Conservation (phyloP, 805 yeast genomes). For the Candida xyloterini region DNA sequence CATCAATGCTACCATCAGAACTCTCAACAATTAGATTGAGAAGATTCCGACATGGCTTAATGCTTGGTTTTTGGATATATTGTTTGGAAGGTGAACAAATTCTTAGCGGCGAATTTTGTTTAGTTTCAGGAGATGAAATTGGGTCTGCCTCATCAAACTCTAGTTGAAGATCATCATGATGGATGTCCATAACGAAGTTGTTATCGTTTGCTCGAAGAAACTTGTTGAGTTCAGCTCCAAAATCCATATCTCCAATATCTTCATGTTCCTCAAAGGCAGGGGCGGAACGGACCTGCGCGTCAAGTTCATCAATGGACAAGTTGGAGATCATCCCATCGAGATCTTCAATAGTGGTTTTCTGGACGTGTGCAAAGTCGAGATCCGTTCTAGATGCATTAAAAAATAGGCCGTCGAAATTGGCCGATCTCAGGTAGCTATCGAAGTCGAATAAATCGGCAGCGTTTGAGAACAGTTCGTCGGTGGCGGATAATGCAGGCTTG, state of each 20-base stretch:
- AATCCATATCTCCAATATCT: slow-evolving; percentile 18
- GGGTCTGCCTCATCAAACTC: slow-evolving; percentile 19
- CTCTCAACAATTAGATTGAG: slow-evolving; percentile 56
- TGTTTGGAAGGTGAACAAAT: slow-evolving; percentile 40
- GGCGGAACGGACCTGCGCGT: slow-evolving; percentile 33
- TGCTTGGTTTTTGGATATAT: slow-evolving; percentile 32
- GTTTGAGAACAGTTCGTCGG: slow-evolving; percentile 6
- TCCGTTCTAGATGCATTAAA: slow-evolving; percentile 10
- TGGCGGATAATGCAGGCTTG: slow-evolving; percentile 2
- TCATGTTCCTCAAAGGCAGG: slow-evolving; percentile 16
- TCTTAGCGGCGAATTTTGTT: slow-evolving; percentile 36
- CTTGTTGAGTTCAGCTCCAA: slow-evolving; percentile 21
- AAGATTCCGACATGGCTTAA: slow-evolving; percentile 30
- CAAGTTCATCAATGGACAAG: slow-evolving; percentile 34
- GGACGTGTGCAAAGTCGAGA: slow-evolving; percentile 25
- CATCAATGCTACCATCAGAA: slow-evolving; percentile 55
- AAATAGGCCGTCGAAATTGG: slow-evolving; percentile 13
- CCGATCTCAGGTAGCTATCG: slow-evolving; percentile 25
- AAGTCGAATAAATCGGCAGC: slow-evolving; percentile 24
- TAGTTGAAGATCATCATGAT: slow-evolving; percentile 22
- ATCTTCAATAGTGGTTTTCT: slow-evolving; percentile 20
- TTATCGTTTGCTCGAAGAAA: slow-evolving; percentile 17
- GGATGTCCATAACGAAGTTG: slow-evolving; percentile 19
- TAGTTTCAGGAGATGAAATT: neutral
- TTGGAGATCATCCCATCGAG: slow-evolving; percentile 29